Evolutionary conservation across 345 rosid species (phyloP), one percentile per base, ranked within the genome.

Genomic region (Toxicodendron radicans): DNA sequence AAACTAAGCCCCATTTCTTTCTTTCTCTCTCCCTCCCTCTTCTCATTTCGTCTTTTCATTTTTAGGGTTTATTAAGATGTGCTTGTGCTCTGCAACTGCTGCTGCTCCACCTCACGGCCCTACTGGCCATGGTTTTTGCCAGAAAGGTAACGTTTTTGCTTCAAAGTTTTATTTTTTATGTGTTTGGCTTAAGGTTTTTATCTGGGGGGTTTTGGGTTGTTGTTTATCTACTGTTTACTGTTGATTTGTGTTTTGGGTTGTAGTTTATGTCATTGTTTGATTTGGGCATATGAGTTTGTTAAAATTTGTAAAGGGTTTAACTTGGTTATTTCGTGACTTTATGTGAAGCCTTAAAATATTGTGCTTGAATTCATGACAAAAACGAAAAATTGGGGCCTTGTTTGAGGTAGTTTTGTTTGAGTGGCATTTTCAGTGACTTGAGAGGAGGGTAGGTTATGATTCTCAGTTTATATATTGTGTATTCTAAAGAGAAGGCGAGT

Each of bases 61-160:
- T 60, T 70, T 74, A 70, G 78, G 82, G 82, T 58, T 58, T 71
- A 48, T 70, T 58, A 71, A 58, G 75, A 75, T 74, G 72, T 45
- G 27, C 32, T 51, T 38, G 43, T 7, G 20, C 52, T 14, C 1
- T 38, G 43, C 43, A 38, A 38, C 75, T 52, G 64, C 75, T 35
- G 53, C 38, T 56, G 38, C 64, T 38, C 23, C 6, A 21, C 33
- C 67, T 51, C 64, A 54, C 43, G 77, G 53, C 63, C 73, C 32
- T 62, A 0, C 63, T 20, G 75, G 63, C 73, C 69, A 62, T 70
- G 76, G 78, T 52, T 70, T 74, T 53, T 38, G 64, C 68, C 72
- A 41, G 58, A 9, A 69, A 51, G 82, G 82, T 79, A 59, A 20
- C 23, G 18, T n/a, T 70, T 59, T 71, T 23, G 5, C 17, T 24